phyloP scores from a whole-genome alignment of 306 rosid species.

The Sicyos baderoa region DNA sequence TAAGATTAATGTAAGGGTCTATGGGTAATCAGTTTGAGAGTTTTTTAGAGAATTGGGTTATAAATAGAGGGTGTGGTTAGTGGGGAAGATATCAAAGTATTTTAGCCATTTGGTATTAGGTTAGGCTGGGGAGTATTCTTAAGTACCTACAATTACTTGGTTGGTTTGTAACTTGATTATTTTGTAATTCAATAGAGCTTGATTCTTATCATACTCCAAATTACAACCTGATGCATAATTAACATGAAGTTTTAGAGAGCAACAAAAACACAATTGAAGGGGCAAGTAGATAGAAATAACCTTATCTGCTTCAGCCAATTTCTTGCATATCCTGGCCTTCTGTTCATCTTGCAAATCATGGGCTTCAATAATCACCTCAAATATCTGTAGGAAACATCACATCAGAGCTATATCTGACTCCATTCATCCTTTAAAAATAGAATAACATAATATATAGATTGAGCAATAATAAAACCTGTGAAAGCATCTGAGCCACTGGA shows the following conservation, averaged over 20 bases:
- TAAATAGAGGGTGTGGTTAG: too few species aligned
- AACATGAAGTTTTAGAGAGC: too few species aligned
- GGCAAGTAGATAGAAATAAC: constrained; percentile 26
- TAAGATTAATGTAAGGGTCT: too few species aligned
- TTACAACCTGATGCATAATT: constrained; percentile 10
- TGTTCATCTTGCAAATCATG: constrained; percentile 77
- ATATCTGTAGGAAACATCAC: constrained; percentile 40
- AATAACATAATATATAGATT: constrained; percentile 2
- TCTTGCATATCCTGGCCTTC: constrained; percentile 78
- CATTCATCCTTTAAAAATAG: not conserved
- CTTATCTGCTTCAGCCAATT: constrained; percentile 86
- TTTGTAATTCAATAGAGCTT: too few species aligned
- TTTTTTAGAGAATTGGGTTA: too few species aligned
- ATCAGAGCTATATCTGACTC: not conserved
- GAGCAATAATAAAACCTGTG: constrained; percentile 41
- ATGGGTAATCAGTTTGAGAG: too few species aligned
- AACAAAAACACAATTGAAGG: too few species aligned
- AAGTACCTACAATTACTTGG: too few species aligned
- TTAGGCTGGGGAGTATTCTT: too few species aligned
- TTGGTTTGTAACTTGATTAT: too few species aligned
- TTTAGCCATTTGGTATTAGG: too few species aligned
- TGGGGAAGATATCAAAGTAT: too few species aligned
- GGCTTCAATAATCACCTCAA: constrained; percentile 61
- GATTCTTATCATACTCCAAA: not conserved
- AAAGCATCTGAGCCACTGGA: constrained; percentile 82